Evolutionary conservation across 2,329 filamentous ascomycete genomes (phyloP).

Genomic region (Penicillium occitanis): DNA sequence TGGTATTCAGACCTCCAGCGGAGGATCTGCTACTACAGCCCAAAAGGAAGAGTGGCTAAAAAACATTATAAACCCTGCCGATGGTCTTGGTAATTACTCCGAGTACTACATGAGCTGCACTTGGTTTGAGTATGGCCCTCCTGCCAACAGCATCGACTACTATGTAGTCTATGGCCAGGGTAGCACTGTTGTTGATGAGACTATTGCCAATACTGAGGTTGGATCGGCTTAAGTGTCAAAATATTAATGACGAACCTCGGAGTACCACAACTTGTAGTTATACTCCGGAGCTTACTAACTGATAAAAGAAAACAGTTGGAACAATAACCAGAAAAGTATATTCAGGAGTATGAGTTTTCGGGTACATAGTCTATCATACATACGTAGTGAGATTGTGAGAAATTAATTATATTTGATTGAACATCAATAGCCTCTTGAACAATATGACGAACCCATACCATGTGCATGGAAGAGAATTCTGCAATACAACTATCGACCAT

Average conservation of each 20-base stretch:
- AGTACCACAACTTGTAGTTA: too few relatives aligned
- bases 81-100: conserved; percentile 2
- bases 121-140: conserved; percentile 15
- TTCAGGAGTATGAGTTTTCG: too few relatives aligned
- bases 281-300: too few relatives aligned
- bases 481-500: too few relatives aligned
- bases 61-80: background rate
- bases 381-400: background rate
- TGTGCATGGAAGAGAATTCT: too few relatives aligned
- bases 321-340: too few relatives aligned
- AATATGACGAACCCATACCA: too few relatives aligned
- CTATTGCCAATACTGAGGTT: conserved; percentile 10
- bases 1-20: background rate
- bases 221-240: conserved; percentile 1
- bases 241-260: too few relatives aligned
- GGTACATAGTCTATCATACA: too few relatives aligned
- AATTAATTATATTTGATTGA: background rate
- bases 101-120: conserved; percentile 14
- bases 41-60: conserved; percentile 11
- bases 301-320: too few relatives aligned
- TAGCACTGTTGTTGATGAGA: conserved; percentile 3
- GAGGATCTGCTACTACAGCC: background rate
- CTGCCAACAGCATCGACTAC: background rate
- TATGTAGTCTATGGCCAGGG: conserved; percentile 9
- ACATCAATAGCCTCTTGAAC: background rate